Percentiles rank a stretch among this genome's conserved stretches.
phyloP scores from a whole-genome alignment of 345 rosid species.

The Ceriops zippeliana region DNA sequence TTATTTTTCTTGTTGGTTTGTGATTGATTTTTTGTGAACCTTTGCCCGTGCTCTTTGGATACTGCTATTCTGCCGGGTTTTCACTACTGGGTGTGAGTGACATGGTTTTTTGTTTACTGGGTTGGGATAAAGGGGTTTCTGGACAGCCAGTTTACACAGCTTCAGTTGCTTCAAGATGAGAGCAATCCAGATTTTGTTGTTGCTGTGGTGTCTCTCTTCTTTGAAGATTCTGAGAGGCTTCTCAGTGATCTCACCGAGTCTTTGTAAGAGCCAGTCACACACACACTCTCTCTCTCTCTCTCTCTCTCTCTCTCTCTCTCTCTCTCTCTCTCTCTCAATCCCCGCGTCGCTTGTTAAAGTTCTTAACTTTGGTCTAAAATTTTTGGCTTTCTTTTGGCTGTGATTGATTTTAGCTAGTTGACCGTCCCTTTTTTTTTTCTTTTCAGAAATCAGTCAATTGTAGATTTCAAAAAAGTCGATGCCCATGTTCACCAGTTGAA shows the following conservation, averaged over 20 bases:
- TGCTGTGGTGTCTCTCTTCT: constrained; percentile 84
- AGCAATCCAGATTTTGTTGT: constrained; percentile 92
- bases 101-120: not conserved
- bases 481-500: constrained; percentile 91
- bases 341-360: not conserved
- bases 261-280: constrained; percentile 43
- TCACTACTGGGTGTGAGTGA: not conserved
- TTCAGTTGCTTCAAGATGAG: constrained; percentile 91
- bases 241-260: constrained; percentile 72
- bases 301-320: constrained; percentile 2
- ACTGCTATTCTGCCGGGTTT: not conserved
- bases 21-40: not conserved
- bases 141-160: constrained; percentile 82
- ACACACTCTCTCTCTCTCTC: constrained; percentile 3
- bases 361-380: constrained; percentile 1
- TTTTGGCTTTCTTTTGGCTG: not conserved
- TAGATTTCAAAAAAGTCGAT: constrained; percentile 84
- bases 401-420: not conserved
- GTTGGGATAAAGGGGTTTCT: constrained; percentile 57
- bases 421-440: not conserved
- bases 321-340: constrained; percentile 1
- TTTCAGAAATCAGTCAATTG: constrained; percentile 59
- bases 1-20: constrained; percentile 1
- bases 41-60: not conserved
- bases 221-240: constrained; percentile 84